A percentile compares a stretch with the other conserved stretches of the same genome.
These are phyloP conservation scores for Stromatinia cepivora DNA, from an alignment of 2,329 filamentous ascomycete species.

Conservation along the genomic window DNA sequence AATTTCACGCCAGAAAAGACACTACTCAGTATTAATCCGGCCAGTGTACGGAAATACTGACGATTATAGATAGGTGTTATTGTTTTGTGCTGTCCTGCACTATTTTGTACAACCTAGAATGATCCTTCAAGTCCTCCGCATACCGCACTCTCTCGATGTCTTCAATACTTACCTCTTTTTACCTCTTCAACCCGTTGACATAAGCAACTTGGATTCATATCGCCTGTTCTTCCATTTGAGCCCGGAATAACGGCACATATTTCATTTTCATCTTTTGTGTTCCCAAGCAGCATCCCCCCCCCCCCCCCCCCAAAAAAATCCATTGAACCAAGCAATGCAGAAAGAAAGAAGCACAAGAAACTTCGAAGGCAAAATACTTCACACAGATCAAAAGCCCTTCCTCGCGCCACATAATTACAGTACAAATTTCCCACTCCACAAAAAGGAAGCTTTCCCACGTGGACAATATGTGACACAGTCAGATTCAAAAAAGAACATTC, in stretches of 20 bases:
- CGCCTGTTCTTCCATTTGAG: background rate
- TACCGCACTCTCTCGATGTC: background rate
- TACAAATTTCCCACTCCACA: background rate
- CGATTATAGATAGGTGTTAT: background rate
- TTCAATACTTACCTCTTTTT: background rate
- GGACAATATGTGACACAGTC: background rate
- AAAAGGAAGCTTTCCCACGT: constrained; percentile 11
- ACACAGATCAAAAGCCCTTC: background rate
- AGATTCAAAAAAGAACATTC: constrained; percentile 1
- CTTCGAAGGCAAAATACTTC: background rate
- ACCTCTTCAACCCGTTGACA: background rate
- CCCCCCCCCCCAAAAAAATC: background rate
- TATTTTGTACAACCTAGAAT: background rate
- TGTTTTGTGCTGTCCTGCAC: background rate
- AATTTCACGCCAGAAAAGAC: background rate
- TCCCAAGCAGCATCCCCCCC: too few relatives aligned
- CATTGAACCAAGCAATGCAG: background rate
- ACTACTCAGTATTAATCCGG: background rate
- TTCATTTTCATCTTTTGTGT: background rate
- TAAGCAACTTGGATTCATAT: background rate
- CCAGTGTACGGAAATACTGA: background rate
- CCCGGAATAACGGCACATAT: too few relatives aligned
- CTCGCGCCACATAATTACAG: background rate
- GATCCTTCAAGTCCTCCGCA: constrained; percentile 6
- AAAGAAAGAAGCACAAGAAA: background rate